phyloP scores from a whole-genome alignment of 495 filamentous ascomycete species.

The Penicillium cataractarum region DNA sequence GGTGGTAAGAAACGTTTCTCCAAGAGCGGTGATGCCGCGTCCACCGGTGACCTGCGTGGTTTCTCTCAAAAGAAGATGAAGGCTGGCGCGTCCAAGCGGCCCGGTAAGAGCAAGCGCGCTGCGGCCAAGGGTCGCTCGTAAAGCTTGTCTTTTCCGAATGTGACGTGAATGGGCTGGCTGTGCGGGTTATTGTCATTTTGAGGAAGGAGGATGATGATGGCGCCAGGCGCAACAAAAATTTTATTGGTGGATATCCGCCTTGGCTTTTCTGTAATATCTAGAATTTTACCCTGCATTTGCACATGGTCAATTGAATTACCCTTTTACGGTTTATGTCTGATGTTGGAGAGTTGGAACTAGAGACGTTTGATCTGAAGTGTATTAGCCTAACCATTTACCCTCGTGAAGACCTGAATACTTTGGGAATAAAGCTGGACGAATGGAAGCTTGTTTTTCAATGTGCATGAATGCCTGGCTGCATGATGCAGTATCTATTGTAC shows the following conservation, averaged over 20 bases:
- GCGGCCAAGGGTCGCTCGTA: slow-evolving; percentile 39
- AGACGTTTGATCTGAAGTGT: no score
- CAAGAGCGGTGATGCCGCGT: slow-evolving; percentile 86
- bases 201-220: slow-evolving; percentile 12
- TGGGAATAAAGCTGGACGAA: not conserved
- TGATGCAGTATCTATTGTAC: slow-evolving; percentile 4
- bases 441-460: not conserved
- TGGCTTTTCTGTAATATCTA: slow-evolving; percentile 32
- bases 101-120: slow-evolving; percentile 68
- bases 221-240: slow-evolving; percentile 26
- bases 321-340: not conserved
- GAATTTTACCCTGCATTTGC: slow-evolving; percentile 30
- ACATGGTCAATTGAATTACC: slow-evolving; percentile 24
- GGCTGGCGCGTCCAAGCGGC: slow-evolving; percentile 55
- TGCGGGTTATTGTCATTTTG: not conserved
- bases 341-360: not conserved
- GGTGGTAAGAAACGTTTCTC: slow-evolving; percentile 89
- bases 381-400: no score
- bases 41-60: slow-evolving; percentile 73
- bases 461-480: not conserved
- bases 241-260: slow-evolving; percentile 17
- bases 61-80: slow-evolving; percentile 90
- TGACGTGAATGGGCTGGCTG: not conserved
- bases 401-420: not conserved
- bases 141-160: slow-evolving; percentile 7